A percentile compares a stretch with the other conserved stretches of the same genome.
Evolutionary conservation across 257 asterid species (phyloP).

Genomic region (Apocynum venetum): DNA sequence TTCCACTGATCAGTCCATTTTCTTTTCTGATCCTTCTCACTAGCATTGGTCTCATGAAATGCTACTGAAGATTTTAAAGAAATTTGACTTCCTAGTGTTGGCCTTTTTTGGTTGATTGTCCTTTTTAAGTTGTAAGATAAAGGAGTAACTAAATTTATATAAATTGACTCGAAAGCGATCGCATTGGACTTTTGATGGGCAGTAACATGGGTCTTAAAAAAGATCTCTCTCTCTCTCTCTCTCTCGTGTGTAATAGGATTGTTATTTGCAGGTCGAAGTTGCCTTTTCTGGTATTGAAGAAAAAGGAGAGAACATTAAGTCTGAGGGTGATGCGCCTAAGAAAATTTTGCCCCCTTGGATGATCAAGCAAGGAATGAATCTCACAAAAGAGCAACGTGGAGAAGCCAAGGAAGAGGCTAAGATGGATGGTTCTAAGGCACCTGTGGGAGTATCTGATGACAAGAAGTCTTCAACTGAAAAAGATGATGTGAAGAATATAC

Average conservation of each 20-base stretch:
- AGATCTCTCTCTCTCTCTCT: background rate
- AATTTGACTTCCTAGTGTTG: background rate
- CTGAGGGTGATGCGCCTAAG: constrained; percentile 47
- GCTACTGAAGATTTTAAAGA: background rate
- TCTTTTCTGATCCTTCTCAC: background rate
- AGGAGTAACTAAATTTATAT: background rate
- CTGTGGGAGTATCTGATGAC: constrained; percentile 55
- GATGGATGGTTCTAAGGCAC: constrained; percentile 39
- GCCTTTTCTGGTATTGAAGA: constrained; percentile 79
- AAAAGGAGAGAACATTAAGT: constrained; percentile 57
- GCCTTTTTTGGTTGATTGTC: background rate
- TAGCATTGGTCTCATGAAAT: background rate
- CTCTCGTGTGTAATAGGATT: background rate
- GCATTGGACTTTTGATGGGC: background rate
- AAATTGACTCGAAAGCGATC: background rate
- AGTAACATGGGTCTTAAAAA: background rate
- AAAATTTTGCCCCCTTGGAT: constrained; percentile 98
- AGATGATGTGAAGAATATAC: constrained; percentile 55
- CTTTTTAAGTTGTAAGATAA: background rate
- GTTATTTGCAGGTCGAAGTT: constrained; percentile 81
- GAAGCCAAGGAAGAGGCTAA: constrained; percentile 52
- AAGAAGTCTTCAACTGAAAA: constrained; percentile 52
- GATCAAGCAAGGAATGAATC: constrained; percentile 89
- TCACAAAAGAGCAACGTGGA: constrained; percentile 90
- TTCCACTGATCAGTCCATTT: background rate